Percentiles rank a stretch among this genome's conserved stretches.
phyloP scores from a whole-genome alignment of 2,329 filamentous ascomycete genomes.

The Fusarium agapanthi region DNA sequence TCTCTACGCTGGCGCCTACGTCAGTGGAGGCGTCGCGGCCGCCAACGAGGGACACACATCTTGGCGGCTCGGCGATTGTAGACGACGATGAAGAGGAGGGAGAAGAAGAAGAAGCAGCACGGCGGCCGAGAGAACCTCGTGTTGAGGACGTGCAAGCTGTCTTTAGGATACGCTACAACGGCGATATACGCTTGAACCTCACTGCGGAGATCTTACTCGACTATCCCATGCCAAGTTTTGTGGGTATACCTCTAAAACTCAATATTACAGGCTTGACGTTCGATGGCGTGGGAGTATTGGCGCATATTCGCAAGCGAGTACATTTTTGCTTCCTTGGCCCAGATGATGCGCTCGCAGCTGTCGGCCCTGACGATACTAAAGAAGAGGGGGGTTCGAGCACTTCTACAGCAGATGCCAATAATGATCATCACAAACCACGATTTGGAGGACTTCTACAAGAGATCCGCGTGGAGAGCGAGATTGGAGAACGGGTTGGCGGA shows the following conservation, averaged over 20 bases:
- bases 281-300: slow-evolving; percentile 91
- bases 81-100: slow-evolving; percentile 48
- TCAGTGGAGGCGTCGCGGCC: slow-evolving; percentile 63
- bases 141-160: slow-evolving; percentile 93
- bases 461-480: slow-evolving; percentile 96
- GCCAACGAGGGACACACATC: slow-evolving; percentile 62
- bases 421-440: slow-evolving; percentile 43
- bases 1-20: slow-evolving; percentile 68
- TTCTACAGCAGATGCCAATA: slow-evolving; percentile 24
- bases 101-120: slow-evolving; percentile 40
- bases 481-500: slow-evolving; percentile 87
- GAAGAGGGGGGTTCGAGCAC: slow-evolving; percentile 7
- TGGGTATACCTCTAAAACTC: slow-evolving; percentile 91
- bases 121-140: slow-evolving; percentile 68
- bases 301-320: slow-evolving; percentile 86
- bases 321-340: slow-evolving; percentile 96
- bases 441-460: slow-evolving; percentile 87
- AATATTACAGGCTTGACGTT: slow-evolving; percentile 96
- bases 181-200: slow-evolving; percentile 85
- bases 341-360: slow-evolving; percentile 83
- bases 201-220: slow-evolving; percentile 96
- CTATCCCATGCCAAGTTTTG: slow-evolving; percentile 98
- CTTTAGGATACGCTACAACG: slow-evolving; percentile 87
- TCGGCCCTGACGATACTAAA: slow-evolving; percentile 59
- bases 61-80: slow-evolving; percentile 50